phyloP scores from a whole-genome alignment of 352 stramenopile genomes.

The Pythium dissotocum region DNA sequence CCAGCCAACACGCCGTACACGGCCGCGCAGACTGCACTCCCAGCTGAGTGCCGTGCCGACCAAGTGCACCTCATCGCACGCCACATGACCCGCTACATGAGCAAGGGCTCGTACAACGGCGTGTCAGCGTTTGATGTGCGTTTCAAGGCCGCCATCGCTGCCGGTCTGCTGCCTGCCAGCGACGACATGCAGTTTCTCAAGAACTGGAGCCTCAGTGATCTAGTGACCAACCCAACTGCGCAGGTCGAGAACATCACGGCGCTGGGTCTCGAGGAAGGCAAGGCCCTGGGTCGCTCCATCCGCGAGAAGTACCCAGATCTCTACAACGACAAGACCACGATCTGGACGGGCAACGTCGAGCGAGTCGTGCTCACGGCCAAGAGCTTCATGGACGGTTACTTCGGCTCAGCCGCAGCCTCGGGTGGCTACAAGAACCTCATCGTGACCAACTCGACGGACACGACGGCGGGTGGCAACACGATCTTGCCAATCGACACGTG shows the following conservation, averaged over 20 bases:
- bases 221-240: conserved; percentile 34
- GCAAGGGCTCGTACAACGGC: conserved; percentile 48
- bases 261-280: conserved; percentile 44
- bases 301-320: conserved; percentile 43
- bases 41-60: conserved; percentile 45
- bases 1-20: conserved; percentile 41
- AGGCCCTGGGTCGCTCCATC: conserved; percentile 40
- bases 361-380: conserved; percentile 52
- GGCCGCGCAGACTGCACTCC: conserved; percentile 39
- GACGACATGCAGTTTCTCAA: conserved; percentile 46
- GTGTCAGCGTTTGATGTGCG: conserved; percentile 36
- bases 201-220: conserved; percentile 42
- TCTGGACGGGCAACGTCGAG: conserved; percentile 51
- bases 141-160: conserved; percentile 32
- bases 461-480: conserved; percentile 45
- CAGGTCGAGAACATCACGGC: conserved; percentile 61
- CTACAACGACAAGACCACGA: conserved; percentile 42
- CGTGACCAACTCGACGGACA: conserved; percentile 40
- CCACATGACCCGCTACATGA: conserved; percentile 60
- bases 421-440: conserved; percentile 39
- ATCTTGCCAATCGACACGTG: conserved; percentile 57
- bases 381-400: conserved; percentile 54
- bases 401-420: conserved; percentile 29
- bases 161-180: conserved; percentile 29
- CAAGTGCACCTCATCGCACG: conserved; percentile 51